phyloP scores from a whole-genome alignment of 2,329 filamentous ascomycete genomes.

The Chrysoporthe cubensis region DNA sequence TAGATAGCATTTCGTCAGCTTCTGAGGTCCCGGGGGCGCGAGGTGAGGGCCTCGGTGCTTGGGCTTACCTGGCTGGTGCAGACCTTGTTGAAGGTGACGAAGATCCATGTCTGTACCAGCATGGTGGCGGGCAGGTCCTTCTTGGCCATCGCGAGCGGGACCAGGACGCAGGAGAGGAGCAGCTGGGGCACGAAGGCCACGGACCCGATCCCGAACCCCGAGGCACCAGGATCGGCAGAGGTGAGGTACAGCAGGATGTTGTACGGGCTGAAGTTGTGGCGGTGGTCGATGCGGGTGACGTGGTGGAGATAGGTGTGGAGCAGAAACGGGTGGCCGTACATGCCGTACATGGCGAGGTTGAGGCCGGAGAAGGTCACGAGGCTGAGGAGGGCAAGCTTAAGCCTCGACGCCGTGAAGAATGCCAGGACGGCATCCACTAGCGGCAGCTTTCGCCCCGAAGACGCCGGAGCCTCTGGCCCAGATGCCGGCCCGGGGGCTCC shows the following conservation, averaged over 20 bases:
- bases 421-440: constrained; percentile 34
- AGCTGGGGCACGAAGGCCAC: constrained; percentile 90
- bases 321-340: constrained; percentile 81
- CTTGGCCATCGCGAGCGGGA: constrained; percentile 74
- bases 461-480: background rate
- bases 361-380: constrained; percentile 73
- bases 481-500: background rate
- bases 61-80: constrained; percentile 90
- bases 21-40: background rate
- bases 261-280: constrained; percentile 98
- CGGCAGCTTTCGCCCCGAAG: constrained; percentile 26
- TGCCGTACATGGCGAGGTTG: constrained; percentile 77
- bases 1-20: constrained; percentile 42
- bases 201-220: constrained; percentile 64
- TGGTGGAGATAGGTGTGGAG: constrained; percentile 94
- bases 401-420: constrained; percentile 59
- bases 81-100: constrained; percentile 98
- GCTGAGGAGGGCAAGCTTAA: constrained; percentile 66
- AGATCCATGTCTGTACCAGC: constrained; percentile 95
- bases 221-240: constrained; percentile 60
- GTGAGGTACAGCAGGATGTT: constrained; percentile 88
- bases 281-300: constrained; percentile 88
- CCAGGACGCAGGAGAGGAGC: constrained; percentile 73
- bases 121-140: constrained; percentile 81
- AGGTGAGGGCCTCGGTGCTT: background rate